Evolutionary conservation across 176 grass and related monocot genomes (phyloP), one percentile per base, ranked within the genome.

Genomic region (Eragrostis curvula): DNA sequence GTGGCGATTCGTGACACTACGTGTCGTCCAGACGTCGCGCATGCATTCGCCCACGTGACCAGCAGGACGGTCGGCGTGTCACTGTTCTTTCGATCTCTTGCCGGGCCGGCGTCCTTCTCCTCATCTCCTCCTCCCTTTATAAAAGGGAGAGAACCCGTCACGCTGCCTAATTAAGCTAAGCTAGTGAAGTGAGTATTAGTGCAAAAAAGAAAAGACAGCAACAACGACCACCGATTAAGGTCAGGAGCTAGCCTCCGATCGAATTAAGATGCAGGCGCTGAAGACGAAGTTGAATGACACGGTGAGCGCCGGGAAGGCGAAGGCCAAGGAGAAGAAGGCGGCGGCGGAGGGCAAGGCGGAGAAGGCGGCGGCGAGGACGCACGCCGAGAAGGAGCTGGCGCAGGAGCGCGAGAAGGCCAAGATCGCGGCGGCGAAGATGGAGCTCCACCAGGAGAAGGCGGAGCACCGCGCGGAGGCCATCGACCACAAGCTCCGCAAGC

Each of bases 321-420:
- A 89, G 87, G 25, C 28, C 1, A 64, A 64, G 79, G 57, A 84
- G 70, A 15, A 84, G 60, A 58, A 80, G 46, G 87, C 75, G 51
- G 89, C 85, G 81, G 74, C 71, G 20, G 84, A 87, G 77, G 89
- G 80, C 74, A 90, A 88, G 82, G 25, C 61, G 2, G 86, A 91
- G 83, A 63, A n/a, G 85, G 82, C 90, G 17, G 14, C 78, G 25
- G 87, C 90, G 28, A 43, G 73, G 50, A 80, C 79, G 4, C 71
- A 44, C 70, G 66, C 24, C 3, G 85, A 86, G 73, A 79, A 79
- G 70, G 79, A 92, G 84, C 84, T 90, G 12, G 81, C 84, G 2
- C 89, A 81, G 29, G 81, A 95, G 68, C 65, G 85, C 59, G 90
- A 69, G 62, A 95, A 95, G 85, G 85, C 84, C n/a, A 92, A 86